Evolutionary conservation across 2,329 filamentous ascomycete genomes (phyloP).

Genomic region (Fusarium falciforme): DNA sequence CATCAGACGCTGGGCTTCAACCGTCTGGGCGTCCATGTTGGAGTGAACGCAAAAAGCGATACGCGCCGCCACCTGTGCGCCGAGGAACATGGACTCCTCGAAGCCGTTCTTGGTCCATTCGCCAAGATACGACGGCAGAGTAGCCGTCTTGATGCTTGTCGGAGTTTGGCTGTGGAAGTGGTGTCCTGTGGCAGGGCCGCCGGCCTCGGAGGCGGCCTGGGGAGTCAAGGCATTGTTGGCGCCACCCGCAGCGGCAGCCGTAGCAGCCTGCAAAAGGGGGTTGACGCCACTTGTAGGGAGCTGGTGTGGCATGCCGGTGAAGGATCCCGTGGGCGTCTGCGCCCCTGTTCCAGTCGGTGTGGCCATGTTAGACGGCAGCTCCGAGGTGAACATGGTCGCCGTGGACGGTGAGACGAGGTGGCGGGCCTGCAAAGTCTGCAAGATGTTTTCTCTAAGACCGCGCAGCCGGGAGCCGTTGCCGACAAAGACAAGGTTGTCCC

Average conservation of each 20-base stretch:
- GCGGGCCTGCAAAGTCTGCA: slow-evolving; percentile 81
- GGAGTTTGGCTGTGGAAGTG: slow-evolving; percentile 78
- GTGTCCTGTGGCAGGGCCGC: slow-evolving; percentile 52
- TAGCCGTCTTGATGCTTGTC: slow-evolving; percentile 82
- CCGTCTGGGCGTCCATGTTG: slow-evolving; percentile 63
- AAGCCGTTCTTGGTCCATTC: slow-evolving; percentile 87
- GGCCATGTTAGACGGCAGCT: slow-evolving; percentile 92
- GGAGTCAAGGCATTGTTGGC: slow-evolving; percentile 53
- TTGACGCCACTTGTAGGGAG: slow-evolving; percentile 76
- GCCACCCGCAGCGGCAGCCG: slow-evolving; percentile 66
- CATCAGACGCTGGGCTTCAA: slow-evolving; percentile 66
- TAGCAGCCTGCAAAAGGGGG: slow-evolving; percentile 90
- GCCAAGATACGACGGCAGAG: slow-evolving; percentile 84
- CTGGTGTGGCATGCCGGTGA: slow-evolving; percentile 66
- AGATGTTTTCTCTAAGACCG: slow-evolving; percentile 90
- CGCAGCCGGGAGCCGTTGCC: slow-evolving; percentile 81
- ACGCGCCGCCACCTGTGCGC: slow-evolving; percentile 83
- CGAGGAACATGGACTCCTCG: slow-evolving; percentile 88
- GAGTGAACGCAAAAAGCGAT: slow-evolving; percentile 68
- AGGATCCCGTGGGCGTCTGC: slow-evolving; percentile 82
- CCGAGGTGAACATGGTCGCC: slow-evolving; percentile 96
- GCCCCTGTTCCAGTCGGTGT: slow-evolving; percentile 91
- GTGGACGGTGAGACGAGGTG: slow-evolving; percentile 93
- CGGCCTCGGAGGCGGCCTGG: slow-evolving; percentile 54
- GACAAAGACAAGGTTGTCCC: slow-evolving; percentile 92